Base-by-base conservation (phyloP, 2,329 filamentous ascomycete genomes). In the Mariannaea sp. region DNA sequence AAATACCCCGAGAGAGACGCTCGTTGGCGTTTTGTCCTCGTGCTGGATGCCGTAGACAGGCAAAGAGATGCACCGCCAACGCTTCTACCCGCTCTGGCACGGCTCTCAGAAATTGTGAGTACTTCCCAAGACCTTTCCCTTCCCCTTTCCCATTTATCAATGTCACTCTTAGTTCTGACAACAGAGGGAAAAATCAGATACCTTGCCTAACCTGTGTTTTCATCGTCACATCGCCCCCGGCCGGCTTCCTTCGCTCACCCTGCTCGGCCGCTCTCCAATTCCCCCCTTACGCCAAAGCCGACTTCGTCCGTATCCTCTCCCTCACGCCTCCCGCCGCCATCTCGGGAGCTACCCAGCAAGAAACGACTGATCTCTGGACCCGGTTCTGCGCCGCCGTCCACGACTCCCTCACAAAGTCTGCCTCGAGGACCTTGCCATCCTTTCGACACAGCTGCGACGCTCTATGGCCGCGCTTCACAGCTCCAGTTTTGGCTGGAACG, bases 41-140 rank as follows among this genome's bases (percentile, higher is more conserved):
- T 97, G 9, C 81, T 97, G 58, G 94, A 97, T 75, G 90, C 85
- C 9, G 87, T 97, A 52, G 93, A 97, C 70, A 83, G 81, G 57
- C 89, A 96, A 70, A 81, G 88, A 65, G 93, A 97, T 67, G 85
- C 88, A 5, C 84, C 89, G 5, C 80, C 85, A 3, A 96, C 90
- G 1, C 74, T 97, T 12, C 75, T 96, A 4, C 86, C 92, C 26
- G 92, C 90, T 10, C 74, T 99, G 57, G 90, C 89, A 17, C 82
- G 92, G 56, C 72, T 99, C 16, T 88, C 89, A 12, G 92, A 97
- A 71, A 81, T 87, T 56, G 90, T 94, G 75, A 64, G 86, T 57
- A 3, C 5, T 22, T 16, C n/a, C 26, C 8, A 32, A 24, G 9
- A 9, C 9, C 5, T 0, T 8, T 14, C 75, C n/a, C n/a, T n/a